Conservation (phyloP, 179 eudicot genomes). For the Silene vulgaris region DNA sequence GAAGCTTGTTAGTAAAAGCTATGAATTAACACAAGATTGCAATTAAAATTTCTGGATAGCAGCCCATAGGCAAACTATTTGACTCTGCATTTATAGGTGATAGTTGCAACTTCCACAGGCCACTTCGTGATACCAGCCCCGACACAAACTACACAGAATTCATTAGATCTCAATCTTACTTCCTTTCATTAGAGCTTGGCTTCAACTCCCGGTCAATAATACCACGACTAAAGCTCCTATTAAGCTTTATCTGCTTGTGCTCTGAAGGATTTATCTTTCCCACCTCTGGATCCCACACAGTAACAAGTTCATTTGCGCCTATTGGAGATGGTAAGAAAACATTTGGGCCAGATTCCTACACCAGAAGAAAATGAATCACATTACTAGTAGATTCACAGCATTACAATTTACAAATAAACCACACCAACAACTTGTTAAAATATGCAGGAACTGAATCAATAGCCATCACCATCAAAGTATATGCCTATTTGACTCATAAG, state of each 20-base stretch:
- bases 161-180: slow-evolving; percentile 47
- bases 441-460: not conserved
- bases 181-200: slow-evolving; percentile 87
- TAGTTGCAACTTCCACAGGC: not conserved
- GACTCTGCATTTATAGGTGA: not conserved
- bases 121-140: not conserved
- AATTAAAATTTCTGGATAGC: not conserved
- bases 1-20: not conserved
- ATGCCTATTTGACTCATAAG: not conserved
- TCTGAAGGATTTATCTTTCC: slow-evolving; percentile 93
- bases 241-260: slow-evolving; percentile 94
- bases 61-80: not conserved
- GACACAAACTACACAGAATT: not conserved
- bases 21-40: not conserved
- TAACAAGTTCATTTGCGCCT: slow-evolving; percentile 89
- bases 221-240: slow-evolving; percentile 87
- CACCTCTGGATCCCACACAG: slow-evolving; percentile 95
- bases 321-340: slow-evolving; percentile 76
- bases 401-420: slow-evolving; percentile 14
- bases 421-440: not conserved
- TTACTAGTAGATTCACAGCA: not conserved
- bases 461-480: not conserved
- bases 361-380: slow-evolving; percentile 13
- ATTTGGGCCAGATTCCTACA: slow-evolving; percentile 92
- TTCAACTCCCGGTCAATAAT: slow-evolving; percentile 92